phyloP scores from a whole-genome alignment of 2,329 filamentous ascomycete species.

The Fusarium goolgardi region DNA sequence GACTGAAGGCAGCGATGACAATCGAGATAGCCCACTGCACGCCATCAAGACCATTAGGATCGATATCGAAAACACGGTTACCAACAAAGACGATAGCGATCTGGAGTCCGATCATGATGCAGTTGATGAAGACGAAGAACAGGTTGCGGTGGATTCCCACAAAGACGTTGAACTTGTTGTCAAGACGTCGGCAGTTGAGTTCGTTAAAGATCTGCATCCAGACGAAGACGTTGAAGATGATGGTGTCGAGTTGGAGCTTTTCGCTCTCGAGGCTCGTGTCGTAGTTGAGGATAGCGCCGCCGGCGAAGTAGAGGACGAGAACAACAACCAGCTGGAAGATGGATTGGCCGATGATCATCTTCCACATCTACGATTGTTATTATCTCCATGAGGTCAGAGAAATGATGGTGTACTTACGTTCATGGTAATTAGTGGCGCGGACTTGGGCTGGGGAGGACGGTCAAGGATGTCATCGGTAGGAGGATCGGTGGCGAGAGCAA shows the following conservation, averaged over 20 bases:
- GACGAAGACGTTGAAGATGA: conserved; percentile 98
- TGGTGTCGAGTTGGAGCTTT: conserved; percentile 71
- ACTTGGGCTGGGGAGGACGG: conserved; percentile 73
- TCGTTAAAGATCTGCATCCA: conserved; percentile 99
- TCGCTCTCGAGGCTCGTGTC: conserved; percentile 57
- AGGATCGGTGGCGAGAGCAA: conserved; percentile 89
- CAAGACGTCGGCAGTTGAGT: conserved; percentile 82
- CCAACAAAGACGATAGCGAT: conserved; percentile 91
- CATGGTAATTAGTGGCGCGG: conserved; percentile 75
- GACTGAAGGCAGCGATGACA: conserved; percentile 52
- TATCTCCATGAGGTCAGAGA: fast-evolving
- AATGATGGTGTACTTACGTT: conserved; percentile 54
- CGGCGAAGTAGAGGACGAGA: conserved; percentile 85
- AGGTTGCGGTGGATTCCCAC: conserved; percentile 85
- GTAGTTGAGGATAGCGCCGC: conserved; percentile 54
- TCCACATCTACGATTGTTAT: conserved; percentile 77
- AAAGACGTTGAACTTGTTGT: conserved; percentile 96
- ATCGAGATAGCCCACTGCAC: conserved; percentile 90
- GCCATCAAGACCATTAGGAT: conserved; percentile 68
- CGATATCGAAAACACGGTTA: conserved; percentile 81
- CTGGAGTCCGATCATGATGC: conserved; percentile 89
- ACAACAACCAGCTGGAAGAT: conserved; percentile 87
- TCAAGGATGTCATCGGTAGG: conserved; percentile 83
- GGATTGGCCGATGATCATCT: conserved; percentile 96
- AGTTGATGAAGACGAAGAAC: conserved; percentile 89